Conservation (phyloP, 352 stramenopile species). For the Peronospora farinosa region DNA sequence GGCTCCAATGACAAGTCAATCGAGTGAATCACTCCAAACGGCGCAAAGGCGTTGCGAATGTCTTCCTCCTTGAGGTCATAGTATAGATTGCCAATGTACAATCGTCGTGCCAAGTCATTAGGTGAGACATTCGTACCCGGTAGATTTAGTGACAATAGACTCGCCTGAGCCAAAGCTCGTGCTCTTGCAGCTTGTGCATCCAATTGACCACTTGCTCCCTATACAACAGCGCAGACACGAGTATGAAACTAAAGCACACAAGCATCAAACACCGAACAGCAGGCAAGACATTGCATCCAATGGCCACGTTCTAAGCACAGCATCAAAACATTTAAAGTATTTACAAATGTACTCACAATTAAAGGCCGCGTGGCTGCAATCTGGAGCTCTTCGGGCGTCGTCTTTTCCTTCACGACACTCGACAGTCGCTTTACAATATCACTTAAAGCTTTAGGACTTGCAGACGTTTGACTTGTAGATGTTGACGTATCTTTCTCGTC, state of each 20-base stretch:
- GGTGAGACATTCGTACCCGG: slow-evolving; percentile 41
- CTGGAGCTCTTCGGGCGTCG: slow-evolving; percentile 33
- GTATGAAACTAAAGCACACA: slow-evolving; percentile 40
- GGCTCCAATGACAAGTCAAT: slow-evolving; percentile 76
- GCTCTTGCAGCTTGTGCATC: slow-evolving; percentile 56
- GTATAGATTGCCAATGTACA: slow-evolving; percentile 80
- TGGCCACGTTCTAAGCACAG: background rate
- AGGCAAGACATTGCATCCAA: background rate
- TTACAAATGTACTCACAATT: slow-evolving; percentile 19
- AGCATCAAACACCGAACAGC: slow-evolving; percentile 24
- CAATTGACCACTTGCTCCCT: slow-evolving; percentile 31
- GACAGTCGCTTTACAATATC: slow-evolving; percentile 64
- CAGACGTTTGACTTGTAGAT: slow-evolving; percentile 3
- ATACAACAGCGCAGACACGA: slow-evolving; percentile 37
- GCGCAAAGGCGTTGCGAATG: slow-evolving; percentile 55
- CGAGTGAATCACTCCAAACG: slow-evolving; percentile 62
- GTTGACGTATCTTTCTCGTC: background rate
- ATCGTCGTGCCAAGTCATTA: slow-evolving; percentile 54
- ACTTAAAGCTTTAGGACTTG: slow-evolving; percentile 29
- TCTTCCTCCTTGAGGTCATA: slow-evolving; percentile 81
- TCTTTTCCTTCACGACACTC: slow-evolving; percentile 61
- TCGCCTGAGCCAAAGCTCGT: slow-evolving; percentile 58
- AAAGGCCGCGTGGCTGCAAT: slow-evolving; percentile 17
- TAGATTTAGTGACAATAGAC: slow-evolving; percentile 56
- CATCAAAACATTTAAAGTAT: slow-evolving; percentile 5